Base-by-base conservation (phyloP, 306 rosid species). In the Geum urbanum region DNA sequence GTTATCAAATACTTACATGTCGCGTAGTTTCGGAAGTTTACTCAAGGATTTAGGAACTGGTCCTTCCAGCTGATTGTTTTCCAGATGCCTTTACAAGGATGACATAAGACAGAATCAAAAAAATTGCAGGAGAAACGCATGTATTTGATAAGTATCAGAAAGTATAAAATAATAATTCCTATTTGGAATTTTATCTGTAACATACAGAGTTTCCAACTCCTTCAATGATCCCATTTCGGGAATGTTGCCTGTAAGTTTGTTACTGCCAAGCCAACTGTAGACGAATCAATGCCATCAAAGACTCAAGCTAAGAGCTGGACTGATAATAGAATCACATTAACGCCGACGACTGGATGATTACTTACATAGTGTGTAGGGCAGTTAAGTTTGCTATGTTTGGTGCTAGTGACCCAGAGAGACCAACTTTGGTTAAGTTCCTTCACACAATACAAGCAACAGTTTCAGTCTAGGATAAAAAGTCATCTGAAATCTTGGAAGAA, bases 21-120 rank as follows among this genome's bases (percentile, higher is more conserved):
- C 94, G 16, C 47, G 78, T 7, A 90, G 82, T 46, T 76, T 80
- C 7, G 87, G 82, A 59, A 90, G 92, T 69, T 64, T 37, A 52
- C 72, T 48, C 51, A 74, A 63, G 32, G 96, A 85, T 39, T 75
- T 46, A 69, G 94, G 91, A 78, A 88, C 61, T 69, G 80, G 1
- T 62, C 97, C 98, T 76, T 85, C 86, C 47, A 92, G 76, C 57
- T 84, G 82, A 81, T 92, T 92, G 37, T 78, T 75, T 77, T 92
- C 94, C 87, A 92, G 86, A 86, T 88, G 91, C 85, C 98, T 92
- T 77, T 41, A 80, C 65, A 22, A 61, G 7, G 56, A 74, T 60
- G 49, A 69, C 7, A 66, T 76, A 22, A n/a, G 14, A 19, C 45
- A 72, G n/a, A 57, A 47, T 66, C 50, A 41, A 54, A 71, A 71